These are phyloP conservation scores for Clonostachys solani DNA, from an alignment of 2,329 filamentous ascomycete genomes.

Conservation along the genomic window DNA sequence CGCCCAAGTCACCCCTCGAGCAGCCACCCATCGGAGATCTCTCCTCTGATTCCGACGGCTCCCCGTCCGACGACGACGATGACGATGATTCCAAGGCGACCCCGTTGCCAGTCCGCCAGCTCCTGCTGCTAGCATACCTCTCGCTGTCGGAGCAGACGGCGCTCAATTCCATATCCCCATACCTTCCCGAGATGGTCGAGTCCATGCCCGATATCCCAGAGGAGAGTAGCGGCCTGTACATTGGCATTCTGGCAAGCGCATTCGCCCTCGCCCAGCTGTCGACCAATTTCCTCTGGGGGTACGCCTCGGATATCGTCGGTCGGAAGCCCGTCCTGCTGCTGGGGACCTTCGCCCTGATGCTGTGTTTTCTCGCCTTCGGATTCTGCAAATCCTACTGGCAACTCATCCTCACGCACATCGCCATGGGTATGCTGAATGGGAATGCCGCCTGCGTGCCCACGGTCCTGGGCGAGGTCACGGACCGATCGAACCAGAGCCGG, in stretches of 20 bases:
- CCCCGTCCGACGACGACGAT: slow-evolving; percentile 16
- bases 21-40: slow-evolving; percentile 26
- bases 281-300: slow-evolving; percentile 69
- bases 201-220: slow-evolving; percentile 76
- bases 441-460: slow-evolving; percentile 94
- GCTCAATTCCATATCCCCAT: slow-evolving; percentile 92
- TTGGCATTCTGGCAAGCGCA: slow-evolving; percentile 82
- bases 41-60: slow-evolving; percentile 7
- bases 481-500: slow-evolving; percentile 87
- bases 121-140: slow-evolving; percentile 80
- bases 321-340: slow-evolving; percentile 71
- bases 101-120: slow-evolving; percentile 77
- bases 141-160: slow-evolving; percentile 93
- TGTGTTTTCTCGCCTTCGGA: slow-evolving; percentile 81
- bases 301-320: slow-evolving; percentile 61
- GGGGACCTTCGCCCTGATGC: slow-evolving; percentile 77
- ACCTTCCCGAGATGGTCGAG: slow-evolving; percentile 87
- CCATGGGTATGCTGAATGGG: slow-evolving; percentile 92
- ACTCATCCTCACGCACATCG: slow-evolving; percentile 75
- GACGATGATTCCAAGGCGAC: slow-evolving; percentile 38
- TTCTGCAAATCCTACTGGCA: slow-evolving; percentile 82
- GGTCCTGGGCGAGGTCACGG: slow-evolving; percentile 90
- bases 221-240: slow-evolving; percentile 75
- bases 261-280: slow-evolving; percentile 91
- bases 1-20: slow-evolving; percentile 61